Conservation (phyloP, 768 basidiomycete genomes). For the Stropharia rugosoannulata region DNA sequence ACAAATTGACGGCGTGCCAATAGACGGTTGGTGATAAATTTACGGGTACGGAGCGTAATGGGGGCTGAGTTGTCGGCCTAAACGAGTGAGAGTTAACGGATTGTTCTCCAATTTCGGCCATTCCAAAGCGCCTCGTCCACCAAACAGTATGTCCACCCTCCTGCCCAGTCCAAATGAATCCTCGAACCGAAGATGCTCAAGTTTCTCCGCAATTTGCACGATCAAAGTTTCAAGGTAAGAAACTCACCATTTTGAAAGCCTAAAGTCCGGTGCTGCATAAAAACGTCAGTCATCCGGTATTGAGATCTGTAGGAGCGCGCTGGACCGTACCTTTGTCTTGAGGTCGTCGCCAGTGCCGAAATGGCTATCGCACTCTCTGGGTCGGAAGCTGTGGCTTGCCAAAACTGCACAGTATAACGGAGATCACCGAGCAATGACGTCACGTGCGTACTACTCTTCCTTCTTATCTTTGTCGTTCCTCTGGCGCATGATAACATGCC, state of each 20-base stretch:
- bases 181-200: constrained; percentile 6
- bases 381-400: constrained; percentile 30
- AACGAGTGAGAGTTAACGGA: constrained; percentile 10
- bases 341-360: constrained; percentile 40
- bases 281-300: background rate
- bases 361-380: constrained; percentile 16
- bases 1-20: constrained; percentile 95
- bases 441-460: background rate
- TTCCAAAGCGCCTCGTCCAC: background rate
- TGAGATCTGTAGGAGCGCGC: constrained; percentile 3
- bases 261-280: constrained; percentile 17
- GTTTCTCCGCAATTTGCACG: constrained; percentile 12
- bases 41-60: constrained; percentile 95
- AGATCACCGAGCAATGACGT: constrained; percentile 28
- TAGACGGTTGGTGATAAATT: constrained; percentile 99
- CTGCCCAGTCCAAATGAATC: background rate
- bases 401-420: constrained; percentile 46
- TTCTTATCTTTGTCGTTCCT: too few relatives aligned
- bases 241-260: constrained; percentile 35
- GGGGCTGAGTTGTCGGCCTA: constrained; percentile 82
- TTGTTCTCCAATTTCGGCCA: background rate
- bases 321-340: constrained; percentile 40
- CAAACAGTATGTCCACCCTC: background rate
- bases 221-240: constrained; percentile 11
- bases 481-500: too few relatives aligned